Percentiles rank a stretch among this genome's conserved stretches.
Evolutionary conservation across 148 eudicot species (phyloP).

Genomic region (Heliosperma pusillum): DNA sequence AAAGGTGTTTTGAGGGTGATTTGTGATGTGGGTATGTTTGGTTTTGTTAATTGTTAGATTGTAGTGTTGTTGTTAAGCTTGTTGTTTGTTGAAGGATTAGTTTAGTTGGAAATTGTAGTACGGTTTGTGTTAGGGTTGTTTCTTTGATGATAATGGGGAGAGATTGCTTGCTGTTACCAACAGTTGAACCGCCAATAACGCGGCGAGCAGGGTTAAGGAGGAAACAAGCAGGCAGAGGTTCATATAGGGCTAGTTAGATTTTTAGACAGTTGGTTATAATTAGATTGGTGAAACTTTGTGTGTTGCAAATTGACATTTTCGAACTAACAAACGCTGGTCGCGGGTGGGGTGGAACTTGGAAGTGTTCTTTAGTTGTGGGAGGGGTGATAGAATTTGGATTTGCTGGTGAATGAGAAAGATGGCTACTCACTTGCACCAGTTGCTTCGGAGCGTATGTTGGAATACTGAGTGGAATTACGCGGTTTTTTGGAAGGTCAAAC

Average conservation of each 20-base stretch:
- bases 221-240: constrained; percentile 98
- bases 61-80: constrained; percentile 17
- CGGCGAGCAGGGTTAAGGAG: constrained; percentile 83
- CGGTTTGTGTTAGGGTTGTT: constrained; percentile 31
- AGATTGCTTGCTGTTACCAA: constrained; percentile 55
- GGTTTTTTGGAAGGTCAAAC: constrained; percentile 84
- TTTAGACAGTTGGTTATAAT: constrained; percentile 29
- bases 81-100: constrained; percentile 20
- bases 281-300: constrained; percentile 30
- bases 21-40: constrained; percentile 31
- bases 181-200: constrained; percentile 82
- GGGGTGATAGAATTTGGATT: constrained; percentile 36
- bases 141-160: constrained; percentile 52
- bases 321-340: constrained; percentile 30
- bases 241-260: constrained; percentile 91
- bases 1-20: constrained; percentile 22
- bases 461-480: constrained; percentile 73
- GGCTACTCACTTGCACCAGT: constrained; percentile 68
- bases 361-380: constrained; percentile 37
- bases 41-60: constrained; percentile 21
- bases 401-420: constrained; percentile 40
- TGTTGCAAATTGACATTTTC: constrained; percentile 35
- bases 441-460: constrained; percentile 65
- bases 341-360: constrained; percentile 8
- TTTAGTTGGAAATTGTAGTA: constrained; percentile 19